A percentile compares a stretch with the other conserved stretches of the same genome.
phyloP scores from a whole-genome alignment of 2,329 filamentous ascomycete species.

The Stachybotrys elegans region DNA sequence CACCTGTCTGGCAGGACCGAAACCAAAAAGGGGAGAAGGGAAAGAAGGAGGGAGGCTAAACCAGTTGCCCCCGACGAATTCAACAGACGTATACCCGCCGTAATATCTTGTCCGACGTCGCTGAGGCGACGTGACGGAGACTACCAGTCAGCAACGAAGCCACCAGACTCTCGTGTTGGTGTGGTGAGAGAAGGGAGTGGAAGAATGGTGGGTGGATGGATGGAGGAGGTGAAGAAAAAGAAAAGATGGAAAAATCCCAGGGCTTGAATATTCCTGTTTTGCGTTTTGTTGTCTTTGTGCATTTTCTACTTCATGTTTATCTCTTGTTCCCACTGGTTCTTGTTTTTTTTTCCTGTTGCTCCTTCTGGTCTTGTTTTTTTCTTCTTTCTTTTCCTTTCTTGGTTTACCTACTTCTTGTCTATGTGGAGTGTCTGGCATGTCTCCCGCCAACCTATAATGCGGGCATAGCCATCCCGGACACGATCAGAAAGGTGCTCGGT shows the following conservation, averaged over 20 bases:
- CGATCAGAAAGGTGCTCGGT: conserved; percentile 12
- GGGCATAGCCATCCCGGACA: conserved; percentile 15
- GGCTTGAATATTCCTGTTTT: conserved; percentile 14
- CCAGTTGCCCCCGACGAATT: too few species aligned
- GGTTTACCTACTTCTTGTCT: conserved; percentile 10
- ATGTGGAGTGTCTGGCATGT: neutral
- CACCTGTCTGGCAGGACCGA: neutral
- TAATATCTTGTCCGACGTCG: conserved; percentile 33
- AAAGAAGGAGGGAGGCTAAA: too few species aligned
- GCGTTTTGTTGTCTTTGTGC: conserved; percentile 12
- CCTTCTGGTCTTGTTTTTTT: conserved; percentile 10
- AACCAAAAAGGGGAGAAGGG: too few species aligned
- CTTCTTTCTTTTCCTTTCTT: conserved; percentile 7
- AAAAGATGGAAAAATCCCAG: conserved; percentile 20
- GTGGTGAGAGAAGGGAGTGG: conserved; percentile 9
- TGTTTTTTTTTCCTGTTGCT: conserved; percentile 9
- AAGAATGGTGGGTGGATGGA: conserved; percentile 9
- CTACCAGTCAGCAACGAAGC: conserved; percentile 19
- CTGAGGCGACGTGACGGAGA: conserved; percentile 28
- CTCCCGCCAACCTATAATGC: neutral
- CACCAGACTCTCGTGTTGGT: neutral
- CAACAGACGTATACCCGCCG: conserved; percentile 29
- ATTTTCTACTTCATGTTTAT: conserved; percentile 6
- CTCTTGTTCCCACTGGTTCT: conserved; percentile 6
- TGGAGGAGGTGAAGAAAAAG: conserved; percentile 15